Base-by-base conservation (phyloP, 371 early-diverging fungal species). In the Mortierella sp. region DNA sequence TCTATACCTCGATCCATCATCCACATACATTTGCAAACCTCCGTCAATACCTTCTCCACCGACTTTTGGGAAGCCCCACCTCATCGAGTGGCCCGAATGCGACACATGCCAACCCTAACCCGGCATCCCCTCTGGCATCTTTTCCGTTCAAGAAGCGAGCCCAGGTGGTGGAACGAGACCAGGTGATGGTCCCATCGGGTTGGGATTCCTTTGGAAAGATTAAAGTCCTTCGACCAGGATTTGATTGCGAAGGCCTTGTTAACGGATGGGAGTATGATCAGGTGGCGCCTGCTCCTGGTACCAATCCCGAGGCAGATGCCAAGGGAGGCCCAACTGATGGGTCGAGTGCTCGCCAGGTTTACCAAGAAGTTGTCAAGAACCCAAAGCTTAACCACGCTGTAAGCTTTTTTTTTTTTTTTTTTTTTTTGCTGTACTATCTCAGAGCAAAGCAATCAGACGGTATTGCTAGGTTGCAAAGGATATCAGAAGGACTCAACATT, bases 161-260 rank as follows among this genome's bases (percentile, higher is more conserved):
- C 11, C 90, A 94, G 48, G 91, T 94, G 1, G 90, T 96, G 18
- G 97, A 97, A 58, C 89, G 96, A n/a, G 95, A 95, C 64, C 84
- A 87, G 11, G 92, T 96, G 12, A 83, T 94, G 69, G 92, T 97
- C 19, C 98, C 98, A 11, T 83, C 93, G 26, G 98, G 98, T 23
- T 97, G 97, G 98, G 98, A 97, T 74, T 91, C 94, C 44, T 93
- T 90, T 87, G 91, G 92, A 21, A 95, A 95, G 80, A 92, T 97
- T 53, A 84, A 87, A 26, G 88, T 92, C 19, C 73, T 95, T 47
- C 81, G 91, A 57, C 91, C 89, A 46, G 91, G 90, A 12, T 96
- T 96, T 67, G 90, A 92, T 62, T 91, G 91, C 60, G 84, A 85
- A 11, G 82, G 83, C 1, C 72, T 88, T 14, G 82, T 84, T 53